These are phyloP conservation scores for Apiotrichum montevideense DNA, from an alignment of 1,284 basidiomycete species.

Conservation along the genomic window DNA sequence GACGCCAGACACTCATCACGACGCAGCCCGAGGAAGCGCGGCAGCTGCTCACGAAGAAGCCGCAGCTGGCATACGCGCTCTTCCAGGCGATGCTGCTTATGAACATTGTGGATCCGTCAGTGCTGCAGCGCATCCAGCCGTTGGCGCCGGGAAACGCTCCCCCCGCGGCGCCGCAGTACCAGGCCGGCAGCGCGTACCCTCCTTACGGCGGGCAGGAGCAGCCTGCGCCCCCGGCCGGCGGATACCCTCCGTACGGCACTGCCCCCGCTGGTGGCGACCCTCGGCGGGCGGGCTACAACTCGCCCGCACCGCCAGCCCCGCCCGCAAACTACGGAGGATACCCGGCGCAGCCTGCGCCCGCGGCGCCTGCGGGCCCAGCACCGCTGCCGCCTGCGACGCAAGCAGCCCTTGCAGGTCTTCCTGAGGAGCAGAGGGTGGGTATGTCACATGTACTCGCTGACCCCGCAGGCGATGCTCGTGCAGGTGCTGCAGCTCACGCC, in stretches of 20 bases:
- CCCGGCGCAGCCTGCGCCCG: conserved; percentile 16
- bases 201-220: conserved; percentile 40
- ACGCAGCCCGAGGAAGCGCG: conserved; percentile 86
- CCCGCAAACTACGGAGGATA: conserved; percentile 31
- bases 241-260: conserved; percentile 16
- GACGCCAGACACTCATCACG: conserved; percentile 59
- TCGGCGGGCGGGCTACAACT: conserved; percentile 27
- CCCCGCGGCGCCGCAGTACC: conserved; percentile 17
- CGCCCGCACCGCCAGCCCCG: conserved; percentile 22
- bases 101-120: conserved; percentile 84
- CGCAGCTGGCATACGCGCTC: conserved; percentile 90
- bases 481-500: conserved; percentile 80
- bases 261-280: conserved; percentile 24
- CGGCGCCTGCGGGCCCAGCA: conserved; percentile 22
- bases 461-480: conserved; percentile 64
- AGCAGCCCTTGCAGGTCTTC: conserved; percentile 36
- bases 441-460: neutral
- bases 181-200: conserved; percentile 12
- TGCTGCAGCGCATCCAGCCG: conserved; percentile 48
- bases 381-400: conserved; percentile 36
- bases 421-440: conserved; percentile 47
- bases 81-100: conserved; percentile 93
- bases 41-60: conserved; percentile 69
- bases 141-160: conserved; percentile 23
- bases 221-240: conserved; percentile 21